These are phyloP conservation scores for Benincasa hispida DNA, from an alignment of 306 rosid species.

Conservation along the genomic window DNA sequence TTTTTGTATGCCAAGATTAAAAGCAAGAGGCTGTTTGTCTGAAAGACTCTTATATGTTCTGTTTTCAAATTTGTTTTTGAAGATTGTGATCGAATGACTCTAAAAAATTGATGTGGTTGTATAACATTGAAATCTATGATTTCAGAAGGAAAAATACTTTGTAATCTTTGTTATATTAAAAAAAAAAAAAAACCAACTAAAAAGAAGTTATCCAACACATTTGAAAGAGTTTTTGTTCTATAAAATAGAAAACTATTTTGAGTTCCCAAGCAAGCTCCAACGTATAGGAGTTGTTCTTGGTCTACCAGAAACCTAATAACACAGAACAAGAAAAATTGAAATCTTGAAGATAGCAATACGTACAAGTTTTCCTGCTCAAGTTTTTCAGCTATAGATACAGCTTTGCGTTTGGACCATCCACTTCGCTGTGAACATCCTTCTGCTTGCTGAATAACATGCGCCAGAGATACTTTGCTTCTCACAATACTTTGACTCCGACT, in stretches of 20 bases:
- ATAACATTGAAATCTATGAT: background rate
- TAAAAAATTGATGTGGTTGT: background rate
- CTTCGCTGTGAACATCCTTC: constrained; percentile 65
- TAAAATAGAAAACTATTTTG: background rate
- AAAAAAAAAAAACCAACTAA: background rate
- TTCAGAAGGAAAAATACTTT: background rate
- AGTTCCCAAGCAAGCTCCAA: background rate
- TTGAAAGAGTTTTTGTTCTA: background rate
- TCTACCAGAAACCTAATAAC: background rate
- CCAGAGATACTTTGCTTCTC: constrained; percentile 89
- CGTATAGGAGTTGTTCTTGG: background rate
- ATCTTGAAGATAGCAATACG: constrained; percentile 20
- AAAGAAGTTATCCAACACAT: background rate
- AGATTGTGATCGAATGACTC: background rate
- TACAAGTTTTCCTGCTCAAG: constrained; percentile 97
- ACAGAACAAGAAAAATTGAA: background rate
- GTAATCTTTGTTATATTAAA: too few species aligned
- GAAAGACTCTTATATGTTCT: background rate
- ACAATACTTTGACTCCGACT: constrained; percentile 71
- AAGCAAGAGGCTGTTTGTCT: background rate
- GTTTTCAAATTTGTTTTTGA: background rate
- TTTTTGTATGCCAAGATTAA: background rate
- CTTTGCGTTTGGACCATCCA: constrained; percentile 81
- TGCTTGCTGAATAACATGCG: constrained; percentile 95
- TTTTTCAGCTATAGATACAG: constrained; percentile 97